A percentile compares a stretch with the other conserved stretches of the same genome.
Conservation (phyloP, 352 stramenopile genomes). For the Phytophthora fragariae region DNA sequence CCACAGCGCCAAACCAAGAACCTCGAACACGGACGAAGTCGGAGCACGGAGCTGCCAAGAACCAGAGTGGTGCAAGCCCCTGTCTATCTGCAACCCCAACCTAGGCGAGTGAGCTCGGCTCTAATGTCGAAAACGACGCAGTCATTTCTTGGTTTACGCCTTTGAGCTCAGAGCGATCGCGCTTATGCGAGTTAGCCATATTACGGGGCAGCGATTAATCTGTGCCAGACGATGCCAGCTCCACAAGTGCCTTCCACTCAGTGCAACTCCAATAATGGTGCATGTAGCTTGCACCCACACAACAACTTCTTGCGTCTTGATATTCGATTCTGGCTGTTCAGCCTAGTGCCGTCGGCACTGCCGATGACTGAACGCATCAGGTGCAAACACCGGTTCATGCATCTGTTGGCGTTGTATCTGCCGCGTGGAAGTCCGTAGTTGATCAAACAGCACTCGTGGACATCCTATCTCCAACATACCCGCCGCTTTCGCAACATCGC, state of each 20-base stretch:
- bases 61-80: not conserved
- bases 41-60: not conserved
- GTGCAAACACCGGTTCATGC: no score
- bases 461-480: no score
- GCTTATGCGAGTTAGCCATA: not conserved
- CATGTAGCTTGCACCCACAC: not conserved
- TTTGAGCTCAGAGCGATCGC: not conserved
- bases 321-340: no score
- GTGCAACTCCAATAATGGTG: not conserved
- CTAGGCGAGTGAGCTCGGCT: not conserved
- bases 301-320: not conserved
- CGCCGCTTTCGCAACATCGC: no score
- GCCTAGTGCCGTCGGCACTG: no score
- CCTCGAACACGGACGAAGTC: not conserved
- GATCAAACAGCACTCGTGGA: no score
- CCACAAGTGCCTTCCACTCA: not conserved
- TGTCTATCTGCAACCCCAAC: not conserved
- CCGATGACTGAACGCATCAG: no score
- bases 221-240: not conserved
- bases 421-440: no score
- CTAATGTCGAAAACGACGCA: not conserved
- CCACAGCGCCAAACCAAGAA: not conserved
- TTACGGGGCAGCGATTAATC: not conserved
- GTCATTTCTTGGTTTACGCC: not conserved
- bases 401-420: no score